A percentile compares a stretch with the other conserved stretches of the same genome.
phyloP scores from a whole-genome alignment of 2,329 filamentous ascomycete species.

The Fusarium albidum region DNA sequence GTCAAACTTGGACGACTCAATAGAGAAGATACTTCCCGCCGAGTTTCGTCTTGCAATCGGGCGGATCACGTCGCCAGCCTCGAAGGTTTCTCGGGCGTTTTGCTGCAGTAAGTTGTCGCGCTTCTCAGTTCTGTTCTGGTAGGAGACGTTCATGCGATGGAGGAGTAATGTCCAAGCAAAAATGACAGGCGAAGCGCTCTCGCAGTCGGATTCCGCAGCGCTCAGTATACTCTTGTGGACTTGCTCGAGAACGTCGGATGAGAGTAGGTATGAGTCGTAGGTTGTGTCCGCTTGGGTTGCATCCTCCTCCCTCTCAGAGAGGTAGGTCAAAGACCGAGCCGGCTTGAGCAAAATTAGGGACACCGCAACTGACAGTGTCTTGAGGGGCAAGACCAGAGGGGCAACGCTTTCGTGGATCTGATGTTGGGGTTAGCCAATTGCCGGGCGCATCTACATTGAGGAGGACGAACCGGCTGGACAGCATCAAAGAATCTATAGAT shows the following conservation, averaged over 20 bases:
- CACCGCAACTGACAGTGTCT: conserved; percentile 73
- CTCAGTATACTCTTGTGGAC: conserved; percentile 76
- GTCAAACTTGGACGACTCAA: conserved; percentile 67
- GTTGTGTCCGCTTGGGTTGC: conserved; percentile 45
- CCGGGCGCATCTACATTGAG: background rate
- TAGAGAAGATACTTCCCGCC: conserved; percentile 68
- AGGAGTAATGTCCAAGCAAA: conserved; percentile 85
- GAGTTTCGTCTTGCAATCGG: conserved; percentile 62
- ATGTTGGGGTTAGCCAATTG: conserved; percentile 26
- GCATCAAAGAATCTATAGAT: conserved; percentile 74
- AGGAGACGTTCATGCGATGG: conserved; percentile 71
- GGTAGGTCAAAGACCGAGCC: conserved; percentile 57
- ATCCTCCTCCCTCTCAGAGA: conserved; percentile 50
- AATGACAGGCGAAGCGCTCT: conserved; percentile 74
- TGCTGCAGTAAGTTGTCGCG: conserved; percentile 66
- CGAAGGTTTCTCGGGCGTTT: conserved; percentile 64
- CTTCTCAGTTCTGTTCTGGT: conserved; percentile 68
- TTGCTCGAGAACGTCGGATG: conserved; percentile 72
- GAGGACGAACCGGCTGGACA: conserved; percentile 53
- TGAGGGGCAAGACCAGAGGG: conserved; percentile 69
- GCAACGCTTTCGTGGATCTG: conserved; percentile 51
- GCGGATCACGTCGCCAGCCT: conserved; percentile 54
- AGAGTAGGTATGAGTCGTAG: conserved; percentile 70
- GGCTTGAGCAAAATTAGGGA: conserved; percentile 78
- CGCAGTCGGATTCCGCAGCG: conserved; percentile 63